Base-by-base conservation (phyloP, 768 basidiomycete genomes). In the Leccinum barrowsii region DNA sequence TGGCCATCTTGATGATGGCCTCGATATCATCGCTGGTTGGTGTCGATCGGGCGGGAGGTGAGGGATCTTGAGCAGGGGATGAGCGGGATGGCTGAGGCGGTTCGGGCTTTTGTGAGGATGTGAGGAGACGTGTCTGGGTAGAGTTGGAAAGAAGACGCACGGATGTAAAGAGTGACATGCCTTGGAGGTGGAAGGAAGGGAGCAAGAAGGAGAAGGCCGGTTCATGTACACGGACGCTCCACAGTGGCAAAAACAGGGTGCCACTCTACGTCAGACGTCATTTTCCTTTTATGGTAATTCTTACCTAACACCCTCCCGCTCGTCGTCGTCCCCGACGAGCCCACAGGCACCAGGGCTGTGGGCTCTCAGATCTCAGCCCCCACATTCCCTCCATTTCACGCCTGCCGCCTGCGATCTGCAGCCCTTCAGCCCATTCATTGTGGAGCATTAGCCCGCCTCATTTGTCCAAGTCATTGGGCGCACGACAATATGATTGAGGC, bases 1-100 rank as follows among this genome's bases (percentile, higher is more conserved):
- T 95, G n/a, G 94, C 94, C 74, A 87, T 83, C 69, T 91, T 90
- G 61, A 97, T 97, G 67, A 94, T 82, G 3, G 92, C 91, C 70
- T 97, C 94, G 69, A 96, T 94, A 65, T 92, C 91, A 74, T 90
- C 90, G 75, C 86, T 87, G 3, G 88, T 81, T 15, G 84, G 86
- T 24, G 72, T 55, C 2, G 64, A 69, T 66, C 62, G 59, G 4
- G 56, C 1, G 2, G 57, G 49, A 2, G 59, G 55, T 5, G 53
- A 54, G 5, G 48, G 42, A 28, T 57, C 57, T 46, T 65, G 60
- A 0, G 67, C 22, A 7, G 58, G 34, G 52, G 53, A 60, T 0
- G 21, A 35, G 15, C 21, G 51, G n/a, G 49, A 30, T 17, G 24
- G 26, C 4, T 49, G 24, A 15, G 57, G 49, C 0, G 57, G 52